Evolutionary conservation across 768 basidiomycete species (phyloP).

Genomic region (Russula sp.): DNA sequence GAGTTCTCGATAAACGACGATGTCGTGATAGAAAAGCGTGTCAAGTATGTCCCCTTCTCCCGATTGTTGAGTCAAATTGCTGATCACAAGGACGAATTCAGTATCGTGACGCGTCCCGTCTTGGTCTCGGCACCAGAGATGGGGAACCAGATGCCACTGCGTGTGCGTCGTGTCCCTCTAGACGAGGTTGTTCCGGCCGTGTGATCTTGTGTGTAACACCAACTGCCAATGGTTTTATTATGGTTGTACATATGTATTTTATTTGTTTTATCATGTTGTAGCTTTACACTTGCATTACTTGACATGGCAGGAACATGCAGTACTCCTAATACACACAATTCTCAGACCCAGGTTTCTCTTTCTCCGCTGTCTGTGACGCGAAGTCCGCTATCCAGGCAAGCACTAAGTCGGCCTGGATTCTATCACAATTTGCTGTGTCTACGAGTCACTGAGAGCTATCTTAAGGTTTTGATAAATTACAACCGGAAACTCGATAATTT

Average conservation of each 20-base stretch:
- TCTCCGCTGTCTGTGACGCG: no score
- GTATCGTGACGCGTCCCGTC: constrained; percentile 56
- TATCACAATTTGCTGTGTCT: no score
- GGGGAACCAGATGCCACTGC: constrained; percentile 62
- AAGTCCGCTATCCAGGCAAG: no score
- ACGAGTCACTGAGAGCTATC: no score
- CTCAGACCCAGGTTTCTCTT: no score
- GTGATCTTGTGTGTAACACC: background rate
- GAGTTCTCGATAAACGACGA: constrained; percentile 51
- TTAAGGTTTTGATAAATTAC: no score
- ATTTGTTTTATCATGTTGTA: background rate
- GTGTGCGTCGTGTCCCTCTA: constrained; percentile 40
- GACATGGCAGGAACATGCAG: background rate
- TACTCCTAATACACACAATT: no score
- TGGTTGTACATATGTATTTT: background rate
- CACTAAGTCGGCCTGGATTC: no score
- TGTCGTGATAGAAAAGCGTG: constrained; percentile 58
- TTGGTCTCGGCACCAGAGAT: constrained; percentile 52
- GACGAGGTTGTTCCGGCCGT: background rate
- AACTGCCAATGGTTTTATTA: background rate
- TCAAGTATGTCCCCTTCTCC: constrained; percentile 49
- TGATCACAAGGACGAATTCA: constrained; percentile 30
- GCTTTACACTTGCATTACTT: background rate
- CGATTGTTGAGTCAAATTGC: constrained; percentile 26
- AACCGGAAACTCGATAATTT: no score